Conservation (phyloP, 2,329 filamentous ascomycete genomes). For the Scedosporium boydii region DNA sequence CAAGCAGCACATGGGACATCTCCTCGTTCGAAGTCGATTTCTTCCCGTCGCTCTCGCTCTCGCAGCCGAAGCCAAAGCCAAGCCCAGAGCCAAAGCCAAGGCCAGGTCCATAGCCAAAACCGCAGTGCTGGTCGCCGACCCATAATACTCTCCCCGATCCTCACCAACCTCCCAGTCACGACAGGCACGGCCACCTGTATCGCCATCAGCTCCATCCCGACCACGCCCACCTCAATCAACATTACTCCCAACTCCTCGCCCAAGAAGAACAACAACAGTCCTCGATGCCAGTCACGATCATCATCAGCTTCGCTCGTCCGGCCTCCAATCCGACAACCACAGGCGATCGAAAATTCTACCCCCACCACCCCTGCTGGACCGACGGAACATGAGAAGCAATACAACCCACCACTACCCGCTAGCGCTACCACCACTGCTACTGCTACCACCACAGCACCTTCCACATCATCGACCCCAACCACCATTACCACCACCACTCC, state of each 20-base stretch:
- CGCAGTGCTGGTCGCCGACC: not conserved
- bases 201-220: not conserved
- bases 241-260: not conserved
- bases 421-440: not conserved
- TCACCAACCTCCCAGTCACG: not conserved
- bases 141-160: not conserved
- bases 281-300: not conserved
- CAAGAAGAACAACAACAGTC: not conserved
- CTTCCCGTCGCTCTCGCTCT: not conserved
- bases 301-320: not conserved
- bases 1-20: not conserved
- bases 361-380: not conserved
- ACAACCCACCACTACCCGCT: not conserved
- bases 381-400: conserved; percentile 1
- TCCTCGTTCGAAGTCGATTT: not conserved
- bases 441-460: not conserved
- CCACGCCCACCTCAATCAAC: not conserved
- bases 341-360: not conserved
- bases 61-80: not conserved
- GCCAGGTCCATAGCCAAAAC: not conserved
- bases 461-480: not conserved
- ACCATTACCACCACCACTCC: not conserved
- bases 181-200: not conserved
- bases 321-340: not conserved
- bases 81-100: not conserved